Conservation (phyloP, 2,329 filamentous ascomycete genomes). For the Thelonectria rubi region DNA sequence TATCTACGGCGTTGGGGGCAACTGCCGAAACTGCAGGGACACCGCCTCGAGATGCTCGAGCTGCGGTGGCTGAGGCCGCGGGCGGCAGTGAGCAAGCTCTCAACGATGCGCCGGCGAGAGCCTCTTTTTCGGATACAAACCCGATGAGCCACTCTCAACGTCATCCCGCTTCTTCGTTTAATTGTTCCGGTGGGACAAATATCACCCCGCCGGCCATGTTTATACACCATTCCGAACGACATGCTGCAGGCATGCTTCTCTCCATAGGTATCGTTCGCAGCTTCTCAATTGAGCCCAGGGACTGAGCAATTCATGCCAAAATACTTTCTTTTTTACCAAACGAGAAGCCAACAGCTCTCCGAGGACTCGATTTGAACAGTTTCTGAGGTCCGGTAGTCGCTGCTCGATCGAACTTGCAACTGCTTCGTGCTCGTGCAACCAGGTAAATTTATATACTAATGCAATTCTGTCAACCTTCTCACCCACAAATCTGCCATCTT, state of each 20-base stretch:
- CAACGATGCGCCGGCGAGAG: background rate
- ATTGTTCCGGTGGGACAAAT: slow-evolving; percentile 3
- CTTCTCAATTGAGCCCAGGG: too few species aligned
- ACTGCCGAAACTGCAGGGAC: background rate
- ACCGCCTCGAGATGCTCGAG: background rate
- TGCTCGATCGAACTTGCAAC: too few species aligned
- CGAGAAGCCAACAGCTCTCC: too few species aligned
- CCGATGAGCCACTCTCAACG: slow-evolving; percentile 2
- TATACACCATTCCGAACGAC: background rate
- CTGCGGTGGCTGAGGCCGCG: background rate
- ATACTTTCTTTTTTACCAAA: too few species aligned
- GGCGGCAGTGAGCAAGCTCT: background rate
- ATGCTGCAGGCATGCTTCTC: background rate
- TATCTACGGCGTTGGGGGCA: background rate
- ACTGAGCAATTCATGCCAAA: too few species aligned
- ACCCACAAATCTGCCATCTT: background rate
- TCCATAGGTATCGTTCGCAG: too few species aligned
- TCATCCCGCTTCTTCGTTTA: background rate
- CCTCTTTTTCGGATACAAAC: background rate
- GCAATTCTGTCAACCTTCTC: too few species aligned
- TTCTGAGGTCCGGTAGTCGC: too few species aligned
- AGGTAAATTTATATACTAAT: too few species aligned
- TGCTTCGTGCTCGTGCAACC: too few species aligned
- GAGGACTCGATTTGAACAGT: too few species aligned
- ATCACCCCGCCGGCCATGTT: background rate